Evolutionary conservation across 2,329 filamentous ascomycete genomes (phyloP), one percentile per base, ranked within the genome.

Genomic region (Hymenoscyphus fructigenus): DNA sequence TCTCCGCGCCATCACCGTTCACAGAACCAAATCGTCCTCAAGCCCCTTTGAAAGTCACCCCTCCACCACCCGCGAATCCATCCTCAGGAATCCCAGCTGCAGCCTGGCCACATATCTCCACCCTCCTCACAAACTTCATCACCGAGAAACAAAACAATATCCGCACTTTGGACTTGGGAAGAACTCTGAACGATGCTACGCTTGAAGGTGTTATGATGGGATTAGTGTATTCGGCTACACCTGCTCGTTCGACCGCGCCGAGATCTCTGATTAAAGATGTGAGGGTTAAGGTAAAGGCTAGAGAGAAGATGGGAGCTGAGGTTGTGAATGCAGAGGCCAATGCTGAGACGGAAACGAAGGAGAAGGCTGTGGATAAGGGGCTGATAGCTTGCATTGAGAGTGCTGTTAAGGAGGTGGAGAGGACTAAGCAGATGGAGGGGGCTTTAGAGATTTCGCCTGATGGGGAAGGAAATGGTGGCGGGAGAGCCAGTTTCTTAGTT

Each of bases 401-500:
- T 65, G 71, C 71, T 3, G 64, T 70, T 15, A 56, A 60, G n/a
- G 61, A 57, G 5, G 64, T 73, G 3, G 65, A 66, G 64, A 60
- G 38, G 17, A 61, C n/a, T 41, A 66, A 62, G 26, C 44, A 65
- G 47, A 65, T 68, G 65, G 71, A 74, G 60, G 72, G 72, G 0
- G 66, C 64, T 17, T 57, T 72, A 59, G 67, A 68, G 14, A 36
- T 61, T 56, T 69, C 28, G 64, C 66, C 17, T n/a, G 36, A 29
- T 58, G 32, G 2, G 29, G 9, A 56, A 17, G 60, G 60, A 20
- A 10, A 44, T 56, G 59, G 62, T 1, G 65, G 61, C n/a, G 68
- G 67, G 17, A 69, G 59, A 58, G 60, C 70, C 6, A 67, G 66
- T 20, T 73, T 71, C 63, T 65, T 74, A 67, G 63, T 74, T 26